These are phyloP conservation scores for Tetragonia tetragonoides DNA, from an alignment of 148 eudicot genomes.

Conservation along the genomic window DNA sequence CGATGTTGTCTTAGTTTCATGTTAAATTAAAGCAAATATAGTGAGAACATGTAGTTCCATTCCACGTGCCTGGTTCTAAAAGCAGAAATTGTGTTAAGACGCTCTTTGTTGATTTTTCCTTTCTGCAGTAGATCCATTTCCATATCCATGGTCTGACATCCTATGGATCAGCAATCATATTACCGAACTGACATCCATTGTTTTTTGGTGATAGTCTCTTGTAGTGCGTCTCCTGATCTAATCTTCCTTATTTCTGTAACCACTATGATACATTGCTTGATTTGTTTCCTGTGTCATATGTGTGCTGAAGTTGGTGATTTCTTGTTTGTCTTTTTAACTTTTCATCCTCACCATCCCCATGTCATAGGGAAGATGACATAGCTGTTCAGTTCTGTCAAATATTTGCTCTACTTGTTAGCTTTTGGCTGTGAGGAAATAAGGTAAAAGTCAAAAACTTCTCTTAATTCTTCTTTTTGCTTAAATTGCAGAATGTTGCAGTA, in stretches of 20 bases:
- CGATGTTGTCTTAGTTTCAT: too few relatives aligned
- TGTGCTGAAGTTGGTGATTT: not conserved
- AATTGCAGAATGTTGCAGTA: constrained; percentile 51
- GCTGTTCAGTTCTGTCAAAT: too few relatives aligned
- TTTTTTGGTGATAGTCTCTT: not conserved
- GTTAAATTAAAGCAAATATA: too few relatives aligned
- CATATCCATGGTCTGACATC: not conserved
- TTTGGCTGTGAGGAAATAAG: too few relatives aligned
- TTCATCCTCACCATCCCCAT: not conserved
- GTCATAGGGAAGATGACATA: not conserved
- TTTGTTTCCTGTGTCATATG: not conserved
- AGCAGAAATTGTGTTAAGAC: not conserved
- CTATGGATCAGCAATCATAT: not conserved
- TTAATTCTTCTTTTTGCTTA: constrained; percentile 7
- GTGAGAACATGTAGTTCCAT: too few relatives aligned
- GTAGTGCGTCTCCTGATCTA: not conserved
- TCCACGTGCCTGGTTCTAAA: too few relatives aligned
- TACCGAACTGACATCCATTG: not conserved
- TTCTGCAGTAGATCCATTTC: not conserved
- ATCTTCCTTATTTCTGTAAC: not conserved
- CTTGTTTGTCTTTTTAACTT: not conserved
- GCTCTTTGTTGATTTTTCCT: not conserved
- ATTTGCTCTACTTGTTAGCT: not conserved
- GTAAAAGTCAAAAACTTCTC: not conserved
- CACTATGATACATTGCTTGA: too few relatives aligned